These are phyloP conservation scores for Actinidia arguta DNA, from an alignment of 179 eudicot species.

Conservation along the genomic window DNA sequence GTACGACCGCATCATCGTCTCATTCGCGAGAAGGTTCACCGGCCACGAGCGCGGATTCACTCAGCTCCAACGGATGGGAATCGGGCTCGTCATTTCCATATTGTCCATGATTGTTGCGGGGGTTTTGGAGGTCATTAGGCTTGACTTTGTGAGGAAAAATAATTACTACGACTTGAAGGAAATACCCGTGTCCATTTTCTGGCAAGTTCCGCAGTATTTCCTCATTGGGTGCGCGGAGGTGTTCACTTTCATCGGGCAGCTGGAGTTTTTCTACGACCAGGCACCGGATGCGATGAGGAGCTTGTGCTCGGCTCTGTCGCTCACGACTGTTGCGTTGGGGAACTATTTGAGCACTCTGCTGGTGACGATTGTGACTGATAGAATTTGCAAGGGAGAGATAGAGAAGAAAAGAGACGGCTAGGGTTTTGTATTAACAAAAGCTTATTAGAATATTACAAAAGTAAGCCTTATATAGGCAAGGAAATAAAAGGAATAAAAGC, in stretches of 20 bases:
- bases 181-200: constrained; percentile 45
- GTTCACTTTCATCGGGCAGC: constrained; percentile 47
- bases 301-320: constrained; percentile 48
- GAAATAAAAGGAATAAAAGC: no score
- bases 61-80: constrained; percentile 25
- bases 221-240: constrained; percentile 61
- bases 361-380: constrained; percentile 52
- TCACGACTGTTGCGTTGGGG: constrained; percentile 51
- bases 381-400: no score
- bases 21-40: background rate
- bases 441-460: no score
- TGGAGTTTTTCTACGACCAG: constrained; percentile 68
- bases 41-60: constrained; percentile 18
- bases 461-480: no score
- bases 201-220: constrained; percentile 66
- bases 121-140: constrained; percentile 14
- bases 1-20: constrained; percentile 13
- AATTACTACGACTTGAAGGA: constrained; percentile 28
- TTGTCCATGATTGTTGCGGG: constrained; percentile 19
- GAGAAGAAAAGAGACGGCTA: no score
- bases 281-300: constrained; percentile 70
- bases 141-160: constrained; percentile 22
- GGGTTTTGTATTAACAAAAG: no score
- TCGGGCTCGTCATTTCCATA: constrained; percentile 18
- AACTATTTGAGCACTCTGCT: constrained; percentile 54